A percentile compares a stretch with the other conserved stretches of the same genome.
Evolutionary conservation across 2,329 filamentous ascomycete genomes (phyloP).

Genomic region (Neonectria ditissima): DNA sequence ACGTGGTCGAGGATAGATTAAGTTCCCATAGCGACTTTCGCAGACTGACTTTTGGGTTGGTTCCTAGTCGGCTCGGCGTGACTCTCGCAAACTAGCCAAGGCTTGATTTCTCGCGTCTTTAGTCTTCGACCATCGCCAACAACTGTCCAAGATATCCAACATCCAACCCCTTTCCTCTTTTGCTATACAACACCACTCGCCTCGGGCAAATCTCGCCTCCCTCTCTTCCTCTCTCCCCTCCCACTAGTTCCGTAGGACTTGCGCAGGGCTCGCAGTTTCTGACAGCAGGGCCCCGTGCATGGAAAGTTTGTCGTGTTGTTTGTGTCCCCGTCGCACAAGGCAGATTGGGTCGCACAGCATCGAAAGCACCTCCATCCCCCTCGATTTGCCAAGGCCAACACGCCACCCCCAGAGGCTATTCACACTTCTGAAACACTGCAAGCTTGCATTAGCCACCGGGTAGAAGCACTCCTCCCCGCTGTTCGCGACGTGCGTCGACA

Average conservation of each 20-base stretch:
- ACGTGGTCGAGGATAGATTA: background rate
- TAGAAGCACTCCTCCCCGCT: background rate
- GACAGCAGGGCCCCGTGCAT: background rate
- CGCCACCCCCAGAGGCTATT: conserved; percentile 11
- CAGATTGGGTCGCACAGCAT: conserved; percentile 17
- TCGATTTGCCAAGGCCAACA: conserved; percentile 12
- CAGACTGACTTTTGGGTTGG: background rate
- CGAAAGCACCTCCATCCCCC: background rate
- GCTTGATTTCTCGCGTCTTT: background rate
- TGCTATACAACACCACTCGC: background rate
- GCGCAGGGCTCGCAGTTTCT: background rate
- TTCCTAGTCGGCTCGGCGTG: background rate
- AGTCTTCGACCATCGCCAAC: background rate
- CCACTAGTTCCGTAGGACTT: background rate
- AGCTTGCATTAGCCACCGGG: background rate
- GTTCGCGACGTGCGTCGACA: background rate
- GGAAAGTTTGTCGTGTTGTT: conserved; percentile 5
- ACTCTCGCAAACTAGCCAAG: background rate
- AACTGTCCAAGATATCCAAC: background rate
- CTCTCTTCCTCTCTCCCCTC: background rate
- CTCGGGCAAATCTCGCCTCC: background rate
- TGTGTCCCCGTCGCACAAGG: conserved; percentile 11
- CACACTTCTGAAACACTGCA: conserved; percentile 8
- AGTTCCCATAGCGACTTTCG: background rate
- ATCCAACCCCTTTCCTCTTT: no score